Percentiles rank a stretch among this genome's conserved stretches.
phyloP scores from a whole-genome alignment of 768 basidiomycete genomes.

The Clavaria fumosa region DNA sequence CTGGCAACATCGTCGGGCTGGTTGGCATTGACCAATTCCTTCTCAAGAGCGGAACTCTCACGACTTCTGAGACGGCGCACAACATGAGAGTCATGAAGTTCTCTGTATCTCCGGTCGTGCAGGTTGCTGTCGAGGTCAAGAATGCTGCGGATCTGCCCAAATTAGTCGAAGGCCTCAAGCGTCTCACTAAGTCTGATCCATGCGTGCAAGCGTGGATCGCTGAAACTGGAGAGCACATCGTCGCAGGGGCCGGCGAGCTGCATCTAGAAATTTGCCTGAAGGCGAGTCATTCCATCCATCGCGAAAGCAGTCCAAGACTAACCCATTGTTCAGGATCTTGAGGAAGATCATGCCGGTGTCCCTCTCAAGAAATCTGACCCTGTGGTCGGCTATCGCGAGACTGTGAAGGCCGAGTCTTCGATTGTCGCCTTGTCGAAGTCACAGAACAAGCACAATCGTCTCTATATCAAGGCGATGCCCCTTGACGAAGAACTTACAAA shows the following conservation, averaged over 20 bases:
- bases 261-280: slow-evolving; percentile 99
- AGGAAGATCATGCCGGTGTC: slow-evolving; percentile 99
- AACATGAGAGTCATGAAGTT: slow-evolving; percentile 99
- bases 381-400: slow-evolving; percentile 96
- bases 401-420: slow-evolving; percentile 87
- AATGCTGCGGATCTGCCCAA: slow-evolving; percentile 98
- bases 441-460: slow-evolving; percentile 99
- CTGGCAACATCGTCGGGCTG: slow-evolving; percentile 97
- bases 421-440: slow-evolving; percentile 98
- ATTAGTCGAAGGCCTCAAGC: slow-evolving; percentile 99
- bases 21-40: slow-evolving; percentile 99
- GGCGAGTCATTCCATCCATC: slow-evolving; percentile 26
- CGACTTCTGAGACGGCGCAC: slow-evolving; percentile 95
- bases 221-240: slow-evolving; percentile 94
- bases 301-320: slow-evolving; percentile 5
- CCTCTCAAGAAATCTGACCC: slow-evolving; percentile 97
- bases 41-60: slow-evolving; percentile 97
- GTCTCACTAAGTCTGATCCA: slow-evolving; percentile 98
- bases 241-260: slow-evolving; percentile 97
- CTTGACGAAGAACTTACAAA: slow-evolving; percentile 87
- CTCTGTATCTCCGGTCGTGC: slow-evolving; percentile 99
- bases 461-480: slow-evolving; percentile 87
- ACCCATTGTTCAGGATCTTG: slow-evolving; percentile 55
- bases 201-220: slow-evolving; percentile 93
- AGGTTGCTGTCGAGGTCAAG: slow-evolving; percentile 98